A percentile compares a stretch with the other conserved stretches of the same genome.
Evolutionary conservation across 176 grass and related monocot genomes (phyloP).

Genomic region (Avena atlantica): DNA sequence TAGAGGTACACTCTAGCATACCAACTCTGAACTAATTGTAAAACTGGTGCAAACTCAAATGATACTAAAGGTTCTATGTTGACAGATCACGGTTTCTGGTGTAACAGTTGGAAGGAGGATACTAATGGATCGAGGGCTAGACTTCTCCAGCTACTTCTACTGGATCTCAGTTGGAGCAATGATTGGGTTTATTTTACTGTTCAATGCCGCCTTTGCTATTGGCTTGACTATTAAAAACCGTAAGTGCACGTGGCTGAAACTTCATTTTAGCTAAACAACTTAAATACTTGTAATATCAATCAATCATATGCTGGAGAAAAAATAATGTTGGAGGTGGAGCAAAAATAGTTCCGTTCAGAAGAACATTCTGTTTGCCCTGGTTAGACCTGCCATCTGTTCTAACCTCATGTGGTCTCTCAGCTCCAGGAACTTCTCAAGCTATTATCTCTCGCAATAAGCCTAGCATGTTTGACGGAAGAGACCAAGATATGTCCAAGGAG

Average conservation of each 20-base stretch:
- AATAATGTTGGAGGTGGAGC: neutral
- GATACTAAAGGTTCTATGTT: neutral
- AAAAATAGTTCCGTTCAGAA: conserved; percentile 11
- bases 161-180: conserved; percentile 86
- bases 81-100: conserved; percentile 46
- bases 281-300: neutral
- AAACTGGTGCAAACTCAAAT: neutral
- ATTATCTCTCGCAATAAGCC: conserved; percentile 66
- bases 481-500: neutral
- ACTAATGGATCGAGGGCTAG: conserved; percentile 62
- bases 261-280: neutral
- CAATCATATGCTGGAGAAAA: neutral
- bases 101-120: conserved; percentile 56
- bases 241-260: conserved; percentile 29
- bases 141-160: conserved; percentile 72
- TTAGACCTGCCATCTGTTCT: neutral
- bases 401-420: conserved; percentile 35
- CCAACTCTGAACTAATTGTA: neutral
- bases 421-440: conserved; percentile 48
- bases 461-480: conserved; percentile 31
- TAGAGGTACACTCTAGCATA: conserved; percentile 60
- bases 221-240: conserved; percentile 70
- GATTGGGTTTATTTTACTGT: conserved; percentile 62
- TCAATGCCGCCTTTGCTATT: conserved; percentile 67
- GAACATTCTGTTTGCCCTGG: neutral